Evolutionary conservation across 2,329 filamentous ascomycete species (phyloP).

Genomic region (Colletotrichum australisinense): DNA sequence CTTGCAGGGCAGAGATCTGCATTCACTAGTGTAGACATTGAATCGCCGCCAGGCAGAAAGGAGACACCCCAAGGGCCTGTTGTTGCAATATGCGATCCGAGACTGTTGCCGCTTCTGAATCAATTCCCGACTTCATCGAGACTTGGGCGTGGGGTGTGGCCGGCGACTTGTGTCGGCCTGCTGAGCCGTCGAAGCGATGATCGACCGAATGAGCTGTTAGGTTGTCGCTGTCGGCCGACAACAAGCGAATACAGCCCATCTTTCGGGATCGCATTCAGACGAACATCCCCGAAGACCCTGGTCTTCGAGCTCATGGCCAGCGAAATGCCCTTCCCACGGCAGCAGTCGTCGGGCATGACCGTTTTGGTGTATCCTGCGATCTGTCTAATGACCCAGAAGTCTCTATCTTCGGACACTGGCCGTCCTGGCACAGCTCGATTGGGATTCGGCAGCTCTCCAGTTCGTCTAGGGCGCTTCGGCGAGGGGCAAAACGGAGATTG

Average conservation of each 20-base stretch:
- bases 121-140: not conserved
- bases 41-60: constrained; percentile 3
- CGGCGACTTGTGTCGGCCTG: constrained; percentile 2
- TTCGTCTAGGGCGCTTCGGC: constrained; percentile 5
- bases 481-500: constrained; percentile 31
- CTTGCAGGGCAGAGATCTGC: constrained; percentile 16
- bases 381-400: not conserved
- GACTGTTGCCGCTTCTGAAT: not conserved
- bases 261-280: constrained; percentile 4
- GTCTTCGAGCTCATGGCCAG: not conserved
- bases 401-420: constrained; percentile 17
- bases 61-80: not conserved
- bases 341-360: not conserved
- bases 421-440: constrained; percentile 10
- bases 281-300: not conserved
- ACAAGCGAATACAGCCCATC: not conserved
- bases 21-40: not conserved
- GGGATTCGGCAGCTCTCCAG: constrained; percentile 4
- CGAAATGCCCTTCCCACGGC: not conserved
- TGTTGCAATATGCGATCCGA: constrained; percentile 4
- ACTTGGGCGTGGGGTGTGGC: constrained; percentile 5
- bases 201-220: constrained; percentile 3
- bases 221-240: not conserved
- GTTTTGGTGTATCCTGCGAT: not conserved
- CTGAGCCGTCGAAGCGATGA: constrained; percentile 25